Percentiles rank a stretch among this genome's conserved stretches.
These are phyloP conservation scores for Arthrobotrys megalospora DNA, from an alignment of 2,329 filamentous ascomycete genomes.

Conservation along the genomic window DNA sequence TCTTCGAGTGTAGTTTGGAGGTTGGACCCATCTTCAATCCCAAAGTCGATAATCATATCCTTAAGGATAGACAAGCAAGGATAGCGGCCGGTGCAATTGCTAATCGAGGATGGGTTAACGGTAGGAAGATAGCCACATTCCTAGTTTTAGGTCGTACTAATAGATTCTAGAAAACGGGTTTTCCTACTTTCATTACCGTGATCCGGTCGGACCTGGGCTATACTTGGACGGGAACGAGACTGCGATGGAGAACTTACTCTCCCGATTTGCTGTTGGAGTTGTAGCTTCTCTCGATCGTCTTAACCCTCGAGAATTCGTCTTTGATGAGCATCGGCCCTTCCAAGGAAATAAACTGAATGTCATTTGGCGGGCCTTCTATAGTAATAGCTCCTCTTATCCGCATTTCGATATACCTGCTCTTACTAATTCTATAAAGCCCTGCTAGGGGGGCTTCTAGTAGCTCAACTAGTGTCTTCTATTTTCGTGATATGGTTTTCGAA, in stretches of 20 bases:
- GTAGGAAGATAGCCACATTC: not conserved
- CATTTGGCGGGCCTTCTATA: constrained; percentile 28
- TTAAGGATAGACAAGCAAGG: constrained; percentile 21
- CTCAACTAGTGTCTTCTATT: too few species aligned
- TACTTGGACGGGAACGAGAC: constrained; percentile 22
- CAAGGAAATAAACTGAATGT: constrained; percentile 36
- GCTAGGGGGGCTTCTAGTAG: too few species aligned
- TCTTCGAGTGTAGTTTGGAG: constrained; percentile 12
- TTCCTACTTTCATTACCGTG: constrained; percentile 37
- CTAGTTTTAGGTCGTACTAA: not conserved
- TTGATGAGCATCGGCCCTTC: constrained; percentile 26
- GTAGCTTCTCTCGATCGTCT: constrained; percentile 27
- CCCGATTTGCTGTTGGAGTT: constrained; percentile 22
- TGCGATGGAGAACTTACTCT: constrained; percentile 25
- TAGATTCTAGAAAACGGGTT: constrained; percentile 20
- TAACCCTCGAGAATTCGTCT: constrained; percentile 33
- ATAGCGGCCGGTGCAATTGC: constrained; percentile 40
- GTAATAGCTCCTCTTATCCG: constrained; percentile 3
- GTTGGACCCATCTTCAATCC: constrained; percentile 20
- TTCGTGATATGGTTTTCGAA: too few species aligned
- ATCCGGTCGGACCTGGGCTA: constrained; percentile 16
- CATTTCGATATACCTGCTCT: too few species aligned
- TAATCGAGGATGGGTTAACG: constrained; percentile 24
- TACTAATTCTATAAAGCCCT: too few species aligned
- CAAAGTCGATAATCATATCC: constrained; percentile 29